Conservation (phyloP, 2,329 filamentous ascomycete genomes). For the Aspergillus novofumigatus region DNA sequence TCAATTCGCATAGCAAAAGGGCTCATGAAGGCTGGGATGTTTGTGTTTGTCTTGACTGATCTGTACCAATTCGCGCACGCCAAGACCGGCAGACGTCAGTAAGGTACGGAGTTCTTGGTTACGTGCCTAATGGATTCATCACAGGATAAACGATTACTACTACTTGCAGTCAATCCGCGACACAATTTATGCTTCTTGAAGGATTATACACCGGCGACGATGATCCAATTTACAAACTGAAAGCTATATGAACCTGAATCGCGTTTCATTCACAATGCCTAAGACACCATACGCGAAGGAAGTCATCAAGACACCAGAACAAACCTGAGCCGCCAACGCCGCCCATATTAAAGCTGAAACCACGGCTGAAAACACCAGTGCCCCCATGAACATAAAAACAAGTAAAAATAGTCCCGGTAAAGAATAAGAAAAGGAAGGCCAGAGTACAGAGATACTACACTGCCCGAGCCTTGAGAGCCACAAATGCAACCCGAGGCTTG, state of each 20-base stretch:
- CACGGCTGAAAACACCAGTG: constrained; percentile 8
- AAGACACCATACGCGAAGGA: constrained; percentile 3
- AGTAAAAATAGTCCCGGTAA: constrained; percentile 9
- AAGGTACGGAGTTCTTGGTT: neutral
- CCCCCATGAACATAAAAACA: constrained; percentile 16
- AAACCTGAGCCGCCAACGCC: constrained; percentile 18
- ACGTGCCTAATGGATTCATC: neutral
- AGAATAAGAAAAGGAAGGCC: constrained; percentile 3
- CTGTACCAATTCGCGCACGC: constrained; percentile 13
- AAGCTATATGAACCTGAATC: neutral
- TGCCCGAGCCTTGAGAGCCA: neutral
- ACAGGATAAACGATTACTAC: neutral
- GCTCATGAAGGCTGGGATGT: constrained; percentile 10
- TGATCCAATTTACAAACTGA: neutral
- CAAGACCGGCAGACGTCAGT: constrained; percentile 7
- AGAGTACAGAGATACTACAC: constrained; percentile 10
- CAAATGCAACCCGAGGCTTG: constrained; percentile 1
- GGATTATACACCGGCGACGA: neutral
- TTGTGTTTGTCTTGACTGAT: constrained; percentile 25
- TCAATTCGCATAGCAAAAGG: constrained; percentile 1
- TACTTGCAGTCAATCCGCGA: too few species aligned
- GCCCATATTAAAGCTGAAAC: constrained; percentile 6
- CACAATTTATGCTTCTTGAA: neutral
- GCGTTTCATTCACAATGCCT: neutral
- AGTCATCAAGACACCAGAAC: neutral